Evolutionary conservation across 129 eudicot genomes (phyloP).

Genomic region (Dittrichia graveolens): DNA sequence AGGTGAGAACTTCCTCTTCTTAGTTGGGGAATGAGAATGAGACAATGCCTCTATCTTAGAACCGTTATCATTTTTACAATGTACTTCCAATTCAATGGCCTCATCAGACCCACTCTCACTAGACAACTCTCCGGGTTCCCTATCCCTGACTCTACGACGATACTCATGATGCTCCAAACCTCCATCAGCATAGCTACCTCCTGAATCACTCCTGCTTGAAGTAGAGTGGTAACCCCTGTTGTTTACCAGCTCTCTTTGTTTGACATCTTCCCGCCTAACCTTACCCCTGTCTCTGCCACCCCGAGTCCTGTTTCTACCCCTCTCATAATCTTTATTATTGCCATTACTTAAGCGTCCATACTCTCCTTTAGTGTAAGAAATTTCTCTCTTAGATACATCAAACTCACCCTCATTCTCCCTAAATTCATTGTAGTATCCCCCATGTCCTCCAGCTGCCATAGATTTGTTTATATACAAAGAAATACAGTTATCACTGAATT

Average conservation of each 20-base stretch:
- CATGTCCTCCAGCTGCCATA: constrained; percentile 86
- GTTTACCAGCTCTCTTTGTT: constrained; percentile 44
- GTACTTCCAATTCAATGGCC: constrained; percentile 45
- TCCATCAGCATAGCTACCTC: constrained; percentile 47
- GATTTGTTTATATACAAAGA: constrained; percentile 30
- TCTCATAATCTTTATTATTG: constrained; percentile 38
- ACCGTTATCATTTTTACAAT: constrained; percentile 24
- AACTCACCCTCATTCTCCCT: constrained; percentile 49
- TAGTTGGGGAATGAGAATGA: constrained; percentile 28
- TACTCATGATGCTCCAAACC: constrained; percentile 36
- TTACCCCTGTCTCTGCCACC: constrained; percentile 45
- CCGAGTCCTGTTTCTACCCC: constrained; percentile 33
- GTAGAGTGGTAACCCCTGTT: constrained; percentile 30
- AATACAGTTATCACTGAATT: not conserved
- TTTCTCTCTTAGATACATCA: constrained; percentile 39
- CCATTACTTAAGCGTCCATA: constrained; percentile 42
- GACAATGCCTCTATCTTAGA: constrained; percentile 40
- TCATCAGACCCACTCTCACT: constrained; percentile 89
- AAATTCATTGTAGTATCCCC: constrained; percentile 53
- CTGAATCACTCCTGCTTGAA: constrained; percentile 47
- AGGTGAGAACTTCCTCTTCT: constrained; percentile 83
- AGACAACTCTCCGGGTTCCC: constrained; percentile 87
- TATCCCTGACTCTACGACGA: constrained; percentile 41
- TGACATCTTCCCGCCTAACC: constrained; percentile 53
- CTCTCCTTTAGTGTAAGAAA: constrained; percentile 46